Evolutionary conservation across 73 alveolate genomes (phyloP), one percentile per base, ranked within the genome.

Genomic region (Symbiodinium natans): DNA sequence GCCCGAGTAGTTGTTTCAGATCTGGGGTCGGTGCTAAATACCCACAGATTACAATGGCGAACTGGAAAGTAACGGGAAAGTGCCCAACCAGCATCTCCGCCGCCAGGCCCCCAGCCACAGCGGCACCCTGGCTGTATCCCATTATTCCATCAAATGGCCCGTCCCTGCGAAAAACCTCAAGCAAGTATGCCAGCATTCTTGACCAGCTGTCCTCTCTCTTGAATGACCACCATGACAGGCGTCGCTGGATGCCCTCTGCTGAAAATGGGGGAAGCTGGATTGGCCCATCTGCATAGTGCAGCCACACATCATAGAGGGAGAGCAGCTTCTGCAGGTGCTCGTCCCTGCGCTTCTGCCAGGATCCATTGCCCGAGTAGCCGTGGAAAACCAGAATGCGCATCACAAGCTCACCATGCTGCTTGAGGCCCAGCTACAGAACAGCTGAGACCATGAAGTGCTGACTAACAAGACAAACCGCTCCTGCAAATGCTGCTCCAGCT

Each of bases 401-500:
- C 31, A 23, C 41, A 34, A 0, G 31, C 41, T 8, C 36, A n/a
- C n/a, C n/a, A 2, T n/a, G 80, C 17, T 23, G 80, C 80, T n/a
- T 46, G 59, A n/a, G 59, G 59, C 59, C 59, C 59, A 46, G 59
- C n/a, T 13, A 46, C 59, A 46, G 59, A 13, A 13, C 21, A 9
- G 59, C 13, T 46, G 6, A 46, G 59, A 46, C 13, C 59, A 13
- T 13, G 13, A 13, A 9, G 59, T 46, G 21, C 59, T 9, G 59
- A 13, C 59, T 13, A 46, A 46, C 59, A 46, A 46, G 59, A 13
- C 59, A 46, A 9, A 54, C 27, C 15, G 46, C 97, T n/a, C n/a
- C 88, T 90, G 97, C 56, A 90, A 27, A 56, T 90, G 97, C 80
- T 90, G 97, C 40, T 90, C 97, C 80, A 90, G 85, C 68, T 88